Conservation (phyloP, 371 early-diverging fungal species). For the Syncephalis fuscata region DNA sequence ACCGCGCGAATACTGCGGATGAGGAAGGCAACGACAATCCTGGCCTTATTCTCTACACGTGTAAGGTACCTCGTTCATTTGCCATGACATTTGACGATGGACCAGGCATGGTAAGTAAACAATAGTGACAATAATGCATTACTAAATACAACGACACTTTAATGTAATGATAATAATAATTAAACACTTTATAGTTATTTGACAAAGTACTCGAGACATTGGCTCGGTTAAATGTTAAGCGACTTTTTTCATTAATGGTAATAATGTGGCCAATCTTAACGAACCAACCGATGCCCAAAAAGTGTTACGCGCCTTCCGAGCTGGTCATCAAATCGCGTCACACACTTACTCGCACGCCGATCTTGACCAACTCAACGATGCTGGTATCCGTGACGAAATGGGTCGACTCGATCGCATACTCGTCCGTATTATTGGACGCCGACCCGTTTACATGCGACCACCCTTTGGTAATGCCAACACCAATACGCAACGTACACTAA, state of each 20-base stretch:
- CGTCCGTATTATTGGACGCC: conserved; percentile 15
- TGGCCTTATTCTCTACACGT: not conserved
- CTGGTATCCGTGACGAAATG: conserved; percentile 11
- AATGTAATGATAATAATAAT: too few relatives aligned
- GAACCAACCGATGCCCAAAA: not conserved
- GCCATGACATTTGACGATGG: conserved; percentile 53
- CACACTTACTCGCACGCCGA: conserved; percentile 32
- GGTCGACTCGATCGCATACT: conserved; percentile 12
- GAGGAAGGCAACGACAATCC: too few relatives aligned
- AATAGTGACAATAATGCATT: too few relatives aligned
- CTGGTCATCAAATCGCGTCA: conserved; percentile 27
- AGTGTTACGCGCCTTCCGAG: not conserved
- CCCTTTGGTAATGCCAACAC: conserved; percentile 5
- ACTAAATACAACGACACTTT: too few relatives aligned
- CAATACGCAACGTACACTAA: not conserved
- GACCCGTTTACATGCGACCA: conserved; percentile 25
- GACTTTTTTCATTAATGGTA: conserved; percentile 52
- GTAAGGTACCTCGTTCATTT: conserved; percentile 7
- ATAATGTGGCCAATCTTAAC: not conserved
- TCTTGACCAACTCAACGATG: conserved; percentile 16
- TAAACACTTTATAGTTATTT: too few relatives aligned
- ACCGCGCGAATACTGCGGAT: too few relatives aligned
- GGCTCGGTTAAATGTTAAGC: conserved; percentile 21
- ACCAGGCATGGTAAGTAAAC: conserved; percentile 14
- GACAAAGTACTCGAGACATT: conserved; percentile 23